These are phyloP conservation scores for Lithocarpus polystachyus DNA, from an alignment of 306 rosid species.

Conservation along the genomic window DNA sequence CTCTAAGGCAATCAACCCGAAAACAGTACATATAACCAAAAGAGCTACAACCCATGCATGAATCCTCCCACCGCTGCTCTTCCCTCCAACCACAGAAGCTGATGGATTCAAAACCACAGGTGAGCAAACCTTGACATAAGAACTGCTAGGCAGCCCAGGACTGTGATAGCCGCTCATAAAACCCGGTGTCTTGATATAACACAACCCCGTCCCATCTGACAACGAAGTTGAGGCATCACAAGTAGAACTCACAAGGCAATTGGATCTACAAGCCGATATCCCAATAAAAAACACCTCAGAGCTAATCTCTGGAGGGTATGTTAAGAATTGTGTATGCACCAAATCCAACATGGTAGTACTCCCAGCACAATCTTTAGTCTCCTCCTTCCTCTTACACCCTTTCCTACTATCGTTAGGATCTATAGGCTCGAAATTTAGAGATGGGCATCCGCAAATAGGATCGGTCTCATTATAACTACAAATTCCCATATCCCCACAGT, in stretches of 20 bases:
- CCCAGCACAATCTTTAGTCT: constrained; percentile 42
- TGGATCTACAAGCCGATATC: constrained; percentile 40
- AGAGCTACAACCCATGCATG: constrained; percentile 50
- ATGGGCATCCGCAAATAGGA: constrained; percentile 62
- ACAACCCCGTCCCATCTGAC: constrained; percentile 45
- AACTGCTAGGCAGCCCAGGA: constrained; percentile 38
- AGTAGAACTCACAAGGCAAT: constrained; percentile 37
- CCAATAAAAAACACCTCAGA: constrained; percentile 35
- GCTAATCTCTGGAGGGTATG: constrained; percentile 36
- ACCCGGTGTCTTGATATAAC: constrained; percentile 30
- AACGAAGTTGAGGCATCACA: constrained; percentile 46
- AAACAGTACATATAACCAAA: constrained; percentile 48
- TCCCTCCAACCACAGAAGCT: constrained; percentile 5
- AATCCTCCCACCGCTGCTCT: constrained; percentile 22
- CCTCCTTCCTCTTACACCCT: constrained; percentile 59
- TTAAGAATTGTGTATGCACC: constrained; percentile 43
- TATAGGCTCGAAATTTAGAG: constrained; percentile 53
- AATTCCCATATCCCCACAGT: constrained; percentile 66
- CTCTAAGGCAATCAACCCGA: constrained; percentile 52
- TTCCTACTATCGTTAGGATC: constrained; percentile 46
- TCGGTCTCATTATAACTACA: constrained; percentile 54
- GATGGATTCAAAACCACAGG: constrained; percentile 29
- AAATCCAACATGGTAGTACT: constrained; percentile 43
- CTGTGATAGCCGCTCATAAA: constrained; percentile 39
- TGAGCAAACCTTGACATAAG: constrained; percentile 47